Evolutionary conservation across 371 early-diverging fungal genomes (phyloP).

Genomic region (Mortierella sp.): DNA sequence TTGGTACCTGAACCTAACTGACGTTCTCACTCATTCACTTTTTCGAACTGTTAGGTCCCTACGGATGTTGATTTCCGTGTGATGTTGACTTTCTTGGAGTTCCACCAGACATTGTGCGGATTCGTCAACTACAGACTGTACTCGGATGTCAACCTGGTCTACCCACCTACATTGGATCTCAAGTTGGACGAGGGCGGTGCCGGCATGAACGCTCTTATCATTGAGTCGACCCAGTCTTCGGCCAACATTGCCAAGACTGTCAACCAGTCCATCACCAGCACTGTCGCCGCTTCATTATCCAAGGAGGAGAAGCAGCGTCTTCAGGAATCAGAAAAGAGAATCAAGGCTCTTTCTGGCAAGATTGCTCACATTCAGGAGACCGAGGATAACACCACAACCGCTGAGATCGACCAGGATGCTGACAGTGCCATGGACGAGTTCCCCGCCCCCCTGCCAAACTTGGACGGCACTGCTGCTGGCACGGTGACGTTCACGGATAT

Average conservation of each 20-base stretch:
- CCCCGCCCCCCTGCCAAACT: conserved; percentile 54
- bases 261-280: conserved; percentile 16
- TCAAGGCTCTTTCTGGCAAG: conserved; percentile 63
- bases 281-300: conserved; percentile 41
- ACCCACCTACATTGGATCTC: conserved; percentile 89
- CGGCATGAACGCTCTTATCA: conserved; percentile 78
- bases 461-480: conserved; percentile 59
- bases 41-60: conserved; percentile 71
- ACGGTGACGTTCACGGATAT: conserved; percentile 69
- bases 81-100: conserved; percentile 97
- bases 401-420: neutral
- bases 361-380: conserved; percentile 59
- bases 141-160: conserved; percentile 85
- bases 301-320: conserved; percentile 58
- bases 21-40: neutral
- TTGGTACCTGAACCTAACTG: neutral
- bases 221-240: conserved; percentile 69
- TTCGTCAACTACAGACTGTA: conserved; percentile 97
- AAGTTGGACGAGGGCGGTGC: conserved; percentile 76
- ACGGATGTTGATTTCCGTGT: conserved; percentile 96
- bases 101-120: conserved; percentile 93
- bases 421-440: conserved; percentile 65
- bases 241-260: conserved; percentile 47
- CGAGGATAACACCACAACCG: conserved; percentile 12
- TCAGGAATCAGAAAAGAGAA: conserved; percentile 62